Conservation (phyloP, 2,329 filamentous ascomycete genomes). For the Colletotrichum somersetense region DNA sequence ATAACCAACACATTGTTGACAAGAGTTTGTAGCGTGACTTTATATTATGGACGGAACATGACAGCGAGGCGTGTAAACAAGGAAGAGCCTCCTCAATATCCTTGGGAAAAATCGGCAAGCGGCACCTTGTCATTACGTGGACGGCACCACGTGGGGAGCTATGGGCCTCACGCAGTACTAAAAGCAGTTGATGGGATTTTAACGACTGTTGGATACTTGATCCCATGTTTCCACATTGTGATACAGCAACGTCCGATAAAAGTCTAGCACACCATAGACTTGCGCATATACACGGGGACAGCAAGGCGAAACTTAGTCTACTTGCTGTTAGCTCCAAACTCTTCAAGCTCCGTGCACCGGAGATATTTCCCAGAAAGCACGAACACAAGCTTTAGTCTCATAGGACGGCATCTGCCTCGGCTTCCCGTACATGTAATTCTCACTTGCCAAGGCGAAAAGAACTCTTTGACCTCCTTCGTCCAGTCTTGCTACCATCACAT, state of each 20-base stretch:
- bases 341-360: conserved; percentile 14
- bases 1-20: background rate
- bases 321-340: conserved; percentile 3
- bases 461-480: conserved; percentile 33
- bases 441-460: background rate
- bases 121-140: conserved; percentile 26
- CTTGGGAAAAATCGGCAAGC: background rate
- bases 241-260: conserved; percentile 14
- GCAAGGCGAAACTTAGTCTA: background rate
- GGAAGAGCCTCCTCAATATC: background rate
- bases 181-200: conserved; percentile 5
- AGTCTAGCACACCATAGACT: background rate
- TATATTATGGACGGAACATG: conserved; percentile 7
- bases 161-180: background rate
- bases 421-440: too few species aligned
- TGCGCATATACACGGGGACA: background rate
- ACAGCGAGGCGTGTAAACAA: background rate
- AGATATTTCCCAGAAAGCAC: background rate
- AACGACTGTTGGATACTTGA: conserved; percentile 1
- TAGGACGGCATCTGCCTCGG: conserved; percentile 10
- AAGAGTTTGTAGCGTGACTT: background rate
- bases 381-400: background rate
- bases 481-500: conserved; percentile 6
- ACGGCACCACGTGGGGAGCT: conserved; percentile 1
- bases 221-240: conserved; percentile 3